Evolutionary conservation across 1,139 yeast species (phyloP).

Genomic region (Magnusiomyces suaveolens): DNA sequence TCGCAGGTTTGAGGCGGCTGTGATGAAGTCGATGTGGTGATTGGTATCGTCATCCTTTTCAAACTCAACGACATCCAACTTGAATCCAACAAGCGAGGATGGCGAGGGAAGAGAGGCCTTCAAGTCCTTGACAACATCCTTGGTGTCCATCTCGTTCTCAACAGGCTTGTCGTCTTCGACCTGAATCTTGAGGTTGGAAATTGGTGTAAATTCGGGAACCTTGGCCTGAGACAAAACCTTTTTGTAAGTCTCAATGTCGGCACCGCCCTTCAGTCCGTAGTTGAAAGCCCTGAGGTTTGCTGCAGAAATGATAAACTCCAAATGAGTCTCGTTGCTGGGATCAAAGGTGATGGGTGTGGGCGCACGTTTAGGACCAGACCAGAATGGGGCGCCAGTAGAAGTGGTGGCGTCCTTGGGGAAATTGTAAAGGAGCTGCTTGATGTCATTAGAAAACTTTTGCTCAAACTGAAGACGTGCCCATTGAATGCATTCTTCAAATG

Average conservation of each 20-base stretch:
- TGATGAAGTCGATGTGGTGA: conserved; percentile 90
- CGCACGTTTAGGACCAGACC: conserved; percentile 98
- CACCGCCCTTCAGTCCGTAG: conserved; percentile 60
- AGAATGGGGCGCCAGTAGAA: conserved; percentile 83
- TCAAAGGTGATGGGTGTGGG: conserved; percentile 79
- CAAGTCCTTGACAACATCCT: conserved; percentile 39
- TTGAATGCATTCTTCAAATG: conserved; percentile 84
- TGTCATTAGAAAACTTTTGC: conserved; percentile 71
- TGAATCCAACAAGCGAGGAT: conserved; percentile 77
- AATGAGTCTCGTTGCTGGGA: conserved; percentile 63
- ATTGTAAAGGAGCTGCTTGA: conserved; percentile 78
- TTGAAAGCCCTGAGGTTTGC: conserved; percentile 87
- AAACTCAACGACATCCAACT: conserved; percentile 79
- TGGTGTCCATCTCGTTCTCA: conserved; percentile 37
- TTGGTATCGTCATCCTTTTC: conserved; percentile 97
- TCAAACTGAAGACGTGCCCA: conserved; percentile 95
- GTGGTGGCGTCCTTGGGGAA: conserved; percentile 87
- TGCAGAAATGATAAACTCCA: conserved; percentile 74
- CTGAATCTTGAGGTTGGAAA: conserved; percentile 69
- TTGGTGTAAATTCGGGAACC: conserved; percentile 64
- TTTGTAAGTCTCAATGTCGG: conserved; percentile 37
- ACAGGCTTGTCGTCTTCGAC: conserved; percentile 81
- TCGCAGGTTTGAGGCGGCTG: conserved; percentile 92
- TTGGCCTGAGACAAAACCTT: conserved; percentile 43
- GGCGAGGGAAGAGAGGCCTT: conserved; percentile 84